Base-by-base conservation (phyloP, 805 yeast genomes). In the Helenozyma baotianmanensis region DNA sequence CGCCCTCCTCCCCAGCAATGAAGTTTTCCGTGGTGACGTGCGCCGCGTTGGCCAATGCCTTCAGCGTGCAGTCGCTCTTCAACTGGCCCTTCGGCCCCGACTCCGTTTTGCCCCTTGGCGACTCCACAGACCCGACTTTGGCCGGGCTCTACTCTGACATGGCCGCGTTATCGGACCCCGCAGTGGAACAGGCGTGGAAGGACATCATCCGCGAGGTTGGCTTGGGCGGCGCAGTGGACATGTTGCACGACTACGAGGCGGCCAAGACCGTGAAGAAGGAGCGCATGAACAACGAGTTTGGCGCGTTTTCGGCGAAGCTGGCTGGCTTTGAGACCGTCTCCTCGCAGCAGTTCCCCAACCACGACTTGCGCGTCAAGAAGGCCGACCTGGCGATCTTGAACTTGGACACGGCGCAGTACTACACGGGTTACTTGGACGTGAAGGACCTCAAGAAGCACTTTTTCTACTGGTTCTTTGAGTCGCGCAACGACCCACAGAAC, bases 341-440 rank as follows among this genome's bases (percentile, higher is more conserved):
- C 12, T 21, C 32, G 17, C 21, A 28, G 16, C 52, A 50, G 30
- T 60, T 48, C 40, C 32, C 40, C 15, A 58, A 49, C 21, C 47
- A 64, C 39, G 22, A 33, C 5, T 23, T 36, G 27, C 21, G 40
- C n/a, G 29, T 29, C 12, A 29, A 27, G n/a, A 23, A 28, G 21
- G n/a, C 27, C 25, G 39, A 53, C 33, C 70, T 69, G 1, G 67
- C 60, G 34, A 29, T 44, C 6, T 18, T 35, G 39, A 26, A 27
- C 19, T 30, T 35, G 29, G 42, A 38, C 26, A 7, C 31, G 15
- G 29, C 31, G 8, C 21, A 35, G 29, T 32, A 34, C 22, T 38
- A 29, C 31, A 38, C 42, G 18, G 42, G 42, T 6, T 38, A 38
- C 32, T 28, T 38, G 31, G 42, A 38, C 17, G 36, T 38, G 13